A percentile compares a stretch with the other conserved stretches of the same genome.
Conservation (phyloP, 78 protist species). For the Paulinella micropora region DNA sequence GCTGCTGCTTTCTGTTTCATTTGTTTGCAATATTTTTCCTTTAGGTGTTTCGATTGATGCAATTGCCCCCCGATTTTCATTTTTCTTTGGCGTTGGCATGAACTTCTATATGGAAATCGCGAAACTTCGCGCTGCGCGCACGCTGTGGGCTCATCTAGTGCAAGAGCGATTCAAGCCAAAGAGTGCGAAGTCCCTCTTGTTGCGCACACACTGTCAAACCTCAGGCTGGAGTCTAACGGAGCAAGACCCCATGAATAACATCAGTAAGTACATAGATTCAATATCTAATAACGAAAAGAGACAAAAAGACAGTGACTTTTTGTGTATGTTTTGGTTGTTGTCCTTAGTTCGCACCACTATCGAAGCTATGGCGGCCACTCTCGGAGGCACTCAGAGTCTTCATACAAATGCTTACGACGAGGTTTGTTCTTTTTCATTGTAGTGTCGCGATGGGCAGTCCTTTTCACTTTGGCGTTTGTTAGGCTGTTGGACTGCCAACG, state of each 20-base stretch:
- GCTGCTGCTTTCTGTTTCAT: not conserved
- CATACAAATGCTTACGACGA: conserved; percentile 60
- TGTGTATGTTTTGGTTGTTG: no score
- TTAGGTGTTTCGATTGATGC: conserved; percentile 54
- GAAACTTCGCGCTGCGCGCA: conserved; percentile 81
- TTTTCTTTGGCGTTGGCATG: conserved; percentile 80
- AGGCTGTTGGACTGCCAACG: conserved; percentile 93
- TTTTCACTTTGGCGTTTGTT: conserved; percentile 43
- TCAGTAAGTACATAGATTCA: not conserved
- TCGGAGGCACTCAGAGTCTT: conserved; percentile 90
- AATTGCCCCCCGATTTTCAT: conserved; percentile 86
- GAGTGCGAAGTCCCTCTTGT: conserved; percentile 57
- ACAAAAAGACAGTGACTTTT: no score
- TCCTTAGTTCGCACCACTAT: conserved; percentile 84
- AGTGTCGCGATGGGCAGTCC: not conserved
- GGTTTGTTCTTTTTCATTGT: no score
- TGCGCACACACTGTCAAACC: conserved; percentile 92
- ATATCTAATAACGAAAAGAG: no score
- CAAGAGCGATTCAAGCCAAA: conserved; percentile 68
- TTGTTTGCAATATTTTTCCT: not conserved
- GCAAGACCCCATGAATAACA: conserved; percentile 38
- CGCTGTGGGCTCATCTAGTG: conserved; percentile 76
- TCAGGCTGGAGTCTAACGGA: conserved; percentile 89
- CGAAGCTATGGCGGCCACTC: conserved; percentile 92
- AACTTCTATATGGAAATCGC: conserved; percentile 75